These are phyloP conservation scores for Byssoonygena ceratinophila DNA, from an alignment of 2,329 filamentous ascomycete species.

Conservation along the genomic window DNA sequence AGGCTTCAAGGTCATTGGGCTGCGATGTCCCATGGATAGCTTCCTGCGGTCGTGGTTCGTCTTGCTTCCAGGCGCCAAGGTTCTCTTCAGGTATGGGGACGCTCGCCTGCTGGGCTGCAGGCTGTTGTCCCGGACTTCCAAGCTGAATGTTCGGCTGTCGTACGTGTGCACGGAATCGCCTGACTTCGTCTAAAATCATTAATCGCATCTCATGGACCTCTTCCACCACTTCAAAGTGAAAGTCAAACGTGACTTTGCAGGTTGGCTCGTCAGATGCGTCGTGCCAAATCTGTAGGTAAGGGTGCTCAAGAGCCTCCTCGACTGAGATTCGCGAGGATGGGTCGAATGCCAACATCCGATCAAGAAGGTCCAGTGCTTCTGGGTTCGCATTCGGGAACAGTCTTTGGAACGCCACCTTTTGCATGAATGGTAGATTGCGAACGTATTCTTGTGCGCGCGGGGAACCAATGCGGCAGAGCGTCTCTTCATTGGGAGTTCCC, in stretches of 20 bases:
- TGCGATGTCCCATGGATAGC: constrained; percentile 33
- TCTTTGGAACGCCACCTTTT: constrained; percentile 76
- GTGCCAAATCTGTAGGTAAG: constrained; percentile 96
- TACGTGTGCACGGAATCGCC: constrained; percentile 62
- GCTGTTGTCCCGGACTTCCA: constrained; percentile 27
- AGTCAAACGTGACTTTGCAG: constrained; percentile 92
- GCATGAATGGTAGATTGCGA: constrained; percentile 87
- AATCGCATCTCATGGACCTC: constrained; percentile 90
- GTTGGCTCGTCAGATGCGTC: constrained; percentile 90
- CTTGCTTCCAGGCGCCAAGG: constrained; percentile 44
- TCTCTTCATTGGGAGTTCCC: constrained; percentile 92
- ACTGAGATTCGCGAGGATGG: constrained; percentile 87
- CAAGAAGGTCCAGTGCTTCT: constrained; percentile 85
- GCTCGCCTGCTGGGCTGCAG: constrained; percentile 34
- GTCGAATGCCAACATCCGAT: constrained; percentile 96
- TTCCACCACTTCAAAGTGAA: constrained; percentile 95
- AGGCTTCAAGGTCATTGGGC: constrained; percentile 41
- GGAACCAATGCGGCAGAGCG: constrained; percentile 83
- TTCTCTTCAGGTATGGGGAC: constrained; percentile 55
- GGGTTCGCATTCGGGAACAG: constrained; percentile 94
- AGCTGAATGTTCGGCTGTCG: constrained; percentile 40
- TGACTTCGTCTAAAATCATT: constrained; percentile 95
- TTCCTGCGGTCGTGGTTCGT: constrained; percentile 54
- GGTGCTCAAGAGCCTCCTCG: constrained; percentile 90
- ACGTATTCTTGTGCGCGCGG: constrained; percentile 97